Base-by-base conservation (phyloP, 1,284 basidiomycete species). In the Irpex sp. region DNA sequence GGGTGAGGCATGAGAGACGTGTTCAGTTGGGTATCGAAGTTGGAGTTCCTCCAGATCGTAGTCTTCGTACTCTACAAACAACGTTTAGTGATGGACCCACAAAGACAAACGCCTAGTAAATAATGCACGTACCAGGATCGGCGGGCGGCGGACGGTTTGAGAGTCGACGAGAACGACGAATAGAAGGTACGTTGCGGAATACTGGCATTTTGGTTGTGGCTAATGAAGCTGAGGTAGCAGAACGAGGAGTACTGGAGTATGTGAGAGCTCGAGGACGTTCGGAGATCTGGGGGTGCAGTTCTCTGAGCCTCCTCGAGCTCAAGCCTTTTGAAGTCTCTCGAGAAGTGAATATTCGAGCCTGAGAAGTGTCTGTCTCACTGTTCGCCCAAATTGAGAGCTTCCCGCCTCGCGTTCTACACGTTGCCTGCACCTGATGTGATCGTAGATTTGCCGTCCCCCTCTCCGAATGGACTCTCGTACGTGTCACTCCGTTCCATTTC, bases 101-200 rank as follows among this genome's bases (percentile, higher is more conserved):
- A 66, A 57, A 44, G 63, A 59, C 65, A 66, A 68, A 67, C 52
- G 61, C 17, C 48, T 59, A 61, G 60, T 48, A 56, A 60, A 61
- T 59, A 62, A 44, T 44, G 40, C 48, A 70, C 69, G 52, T 58
- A 67, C 67, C 66, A 51, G 64, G 52, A 51, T 68, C 62, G 57
- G 59, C 58, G n/a, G 54, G 54, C 26, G 68, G 68, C 31, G 65
- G 64, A 55, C 62, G 66, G 37, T 64, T 62, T 40, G 60, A 61
- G 9, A 67, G 59, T 40, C 68, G 66, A 44, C 66, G 66, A 17
- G 68, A 69, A 49, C 68, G 65, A 34, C 69, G 68, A 60, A 62
- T 47, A 37, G 58, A 13, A 6, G 61, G 57, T 17, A 59, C 48
- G 26, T 60, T 64, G 17, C 58, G 60, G 37, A 51, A 21, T 44